Percentiles rank a stretch among this genome's conserved stretches.
Evolutionary conservation across 257 asterid species (phyloP).

Genomic region (Solanum dulcamara): DNA sequence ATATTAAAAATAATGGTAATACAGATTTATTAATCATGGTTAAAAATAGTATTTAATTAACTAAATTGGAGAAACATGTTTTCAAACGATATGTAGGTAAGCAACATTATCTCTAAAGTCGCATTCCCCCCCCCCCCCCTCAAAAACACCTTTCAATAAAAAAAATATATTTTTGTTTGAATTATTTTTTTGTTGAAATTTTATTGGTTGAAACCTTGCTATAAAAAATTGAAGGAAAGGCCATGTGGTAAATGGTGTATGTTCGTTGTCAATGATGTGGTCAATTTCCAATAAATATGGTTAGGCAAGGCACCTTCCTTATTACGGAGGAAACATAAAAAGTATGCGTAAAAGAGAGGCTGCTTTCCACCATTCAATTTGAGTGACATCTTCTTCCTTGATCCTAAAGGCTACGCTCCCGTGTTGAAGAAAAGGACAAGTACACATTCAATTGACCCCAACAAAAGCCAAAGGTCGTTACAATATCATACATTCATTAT

Average conservation of each 20-base stretch:
- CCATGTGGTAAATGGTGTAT: neutral
- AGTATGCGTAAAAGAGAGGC: neutral
- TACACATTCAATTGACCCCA: neutral
- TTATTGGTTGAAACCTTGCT: neutral
- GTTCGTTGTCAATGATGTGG: neutral
- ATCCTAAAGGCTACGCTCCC: neutral
- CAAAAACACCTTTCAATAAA: neutral
- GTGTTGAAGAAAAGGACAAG: neutral
- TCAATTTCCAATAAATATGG: neutral
- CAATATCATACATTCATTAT: neutral
- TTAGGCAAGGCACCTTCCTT: neutral
- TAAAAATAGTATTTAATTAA: neutral
- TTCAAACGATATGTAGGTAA: neutral
- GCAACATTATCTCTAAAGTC: neutral
- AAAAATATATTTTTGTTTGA: neutral
- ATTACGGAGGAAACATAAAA: neutral
- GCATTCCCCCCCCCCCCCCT: neutral
- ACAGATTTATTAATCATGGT: neutral
- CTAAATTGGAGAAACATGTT: neutral
- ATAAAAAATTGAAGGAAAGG: neutral
- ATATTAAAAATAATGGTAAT: neutral
- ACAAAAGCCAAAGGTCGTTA: neutral
- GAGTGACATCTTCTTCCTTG: neutral
- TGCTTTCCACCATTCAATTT: neutral
- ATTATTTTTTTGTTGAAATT: too few species aligned